Evolutionary conservation across 805 yeast genomes (phyloP), one percentile per base, ranked within the genome.

Genomic region (Metschnikowia orientalis): DNA sequence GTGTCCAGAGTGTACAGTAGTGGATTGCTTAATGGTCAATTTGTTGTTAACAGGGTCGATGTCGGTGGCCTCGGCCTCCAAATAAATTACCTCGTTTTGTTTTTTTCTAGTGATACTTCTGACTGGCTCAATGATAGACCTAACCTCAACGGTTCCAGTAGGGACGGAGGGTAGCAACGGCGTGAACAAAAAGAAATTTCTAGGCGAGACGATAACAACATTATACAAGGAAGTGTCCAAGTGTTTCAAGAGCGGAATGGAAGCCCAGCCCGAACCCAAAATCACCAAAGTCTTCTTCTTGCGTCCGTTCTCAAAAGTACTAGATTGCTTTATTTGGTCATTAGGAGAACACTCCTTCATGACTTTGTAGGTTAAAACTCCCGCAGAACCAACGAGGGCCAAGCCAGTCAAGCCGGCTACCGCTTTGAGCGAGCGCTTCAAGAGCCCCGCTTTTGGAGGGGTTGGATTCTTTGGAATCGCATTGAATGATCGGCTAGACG

Each of bases 81-180:
- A 76, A 62, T 85, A 90, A 37, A 67, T 67, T 30, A 82, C 89
- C 54, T 83, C 88, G 55, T 87, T 89, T 4, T 79, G 71, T 19
- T 79, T 67, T 61, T 81, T 72, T 66, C 95, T 80, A 38, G 92
- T 81, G 51, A 89, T 81, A 33, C 84, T 70, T 62, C 95, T 77
- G 35, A 90, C 87, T 19, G 97, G 95, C 60, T 89, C 97, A 63
- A 87, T 82, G 55, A 89, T 89, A 15, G 97, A 89, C 60, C 92
- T 85, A 45, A 76, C 61, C 53, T 86, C 95, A 39, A 87, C 78
- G 32, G 95, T 84, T 44, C 97, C 97, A 23, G 95, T 89, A 37
- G 97, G 95, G 47, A 90, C 84, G 16, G 95, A 84, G 28, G 97
- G 97, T 50, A 89, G 71, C 56, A 89, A 69, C n/a, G 97, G 97